Evolutionary conservation across 2,329 filamentous ascomycete species (phyloP).

Genomic region (Beauveria medogensis): DNA sequence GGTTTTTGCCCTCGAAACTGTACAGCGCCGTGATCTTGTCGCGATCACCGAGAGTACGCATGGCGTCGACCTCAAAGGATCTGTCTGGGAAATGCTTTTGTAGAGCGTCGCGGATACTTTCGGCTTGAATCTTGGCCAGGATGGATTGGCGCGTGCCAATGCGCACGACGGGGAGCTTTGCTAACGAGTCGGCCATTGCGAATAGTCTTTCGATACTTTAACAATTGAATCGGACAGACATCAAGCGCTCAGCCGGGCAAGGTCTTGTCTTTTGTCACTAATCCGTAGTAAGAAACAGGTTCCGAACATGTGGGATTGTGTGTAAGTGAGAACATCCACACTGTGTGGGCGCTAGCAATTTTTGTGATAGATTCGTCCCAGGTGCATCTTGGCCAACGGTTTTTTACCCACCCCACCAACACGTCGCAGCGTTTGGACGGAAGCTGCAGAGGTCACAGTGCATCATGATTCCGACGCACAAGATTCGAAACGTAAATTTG

Average conservation of each 20-base stretch:
- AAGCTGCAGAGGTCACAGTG: background rate
- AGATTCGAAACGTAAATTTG: background rate
- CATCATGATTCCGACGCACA: background rate
- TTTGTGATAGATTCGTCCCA: no score
- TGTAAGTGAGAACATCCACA: no score
- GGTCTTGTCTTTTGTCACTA: no score
- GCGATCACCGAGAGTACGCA: conserved; percentile 79
- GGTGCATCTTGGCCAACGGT: no score
- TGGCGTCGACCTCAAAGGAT: conserved; percentile 68
- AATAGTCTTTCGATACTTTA: background rate
- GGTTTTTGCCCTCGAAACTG: conserved; percentile 80
- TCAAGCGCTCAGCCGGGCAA: no score
- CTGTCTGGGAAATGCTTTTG: conserved; percentile 58
- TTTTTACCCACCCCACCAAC: background rate
- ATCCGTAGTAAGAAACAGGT: no score
- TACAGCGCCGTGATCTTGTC: conserved; percentile 86
- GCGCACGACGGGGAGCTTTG: conserved; percentile 43
- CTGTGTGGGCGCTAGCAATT: no score
- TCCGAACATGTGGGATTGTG: no score
- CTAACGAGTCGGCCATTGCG: conserved; percentile 20
- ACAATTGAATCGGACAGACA: background rate
- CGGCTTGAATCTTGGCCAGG: conserved; percentile 76
- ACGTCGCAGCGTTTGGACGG: background rate
- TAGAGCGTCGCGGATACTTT: conserved; percentile 64
- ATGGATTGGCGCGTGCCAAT: conserved; percentile 84